A percentile compares a stretch with the other conserved stretches of the same genome.
Conservation (phyloP, 306 rosid species). For the Cucurbita moschata region DNA sequence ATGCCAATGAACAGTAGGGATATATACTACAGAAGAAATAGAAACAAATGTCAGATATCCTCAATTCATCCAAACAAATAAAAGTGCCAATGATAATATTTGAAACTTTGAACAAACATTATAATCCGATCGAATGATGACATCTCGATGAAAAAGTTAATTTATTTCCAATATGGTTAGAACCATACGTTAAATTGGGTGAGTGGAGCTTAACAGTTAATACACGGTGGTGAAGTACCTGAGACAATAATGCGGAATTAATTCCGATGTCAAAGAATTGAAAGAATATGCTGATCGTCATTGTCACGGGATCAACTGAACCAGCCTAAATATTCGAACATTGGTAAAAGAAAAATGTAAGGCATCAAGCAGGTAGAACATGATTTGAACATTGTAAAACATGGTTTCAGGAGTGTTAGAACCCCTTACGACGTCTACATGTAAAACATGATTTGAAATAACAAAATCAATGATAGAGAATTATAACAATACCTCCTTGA, state of each 20-base stretch:
- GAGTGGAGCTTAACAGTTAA: not conserved
- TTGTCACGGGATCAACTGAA: constrained; percentile 93
- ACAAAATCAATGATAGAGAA: not conserved
- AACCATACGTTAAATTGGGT: not conserved
- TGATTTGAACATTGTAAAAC: not conserved
- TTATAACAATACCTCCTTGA: constrained; percentile 62
- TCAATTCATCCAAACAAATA: not conserved
- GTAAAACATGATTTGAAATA: not conserved
- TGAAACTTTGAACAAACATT: not conserved
- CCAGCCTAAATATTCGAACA: constrained; percentile 46
- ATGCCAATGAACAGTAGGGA: constrained; percentile 86
- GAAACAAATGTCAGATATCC: constrained; percentile 1
- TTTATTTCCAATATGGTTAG: not conserved
- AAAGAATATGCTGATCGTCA: constrained; percentile 68
- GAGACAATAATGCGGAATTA: constrained; percentile 79
- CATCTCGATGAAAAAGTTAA: not conserved
- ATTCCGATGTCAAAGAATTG: constrained; percentile 96
- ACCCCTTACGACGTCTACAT: not conserved
- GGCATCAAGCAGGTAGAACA: not conserved
- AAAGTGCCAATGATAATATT: not conserved
- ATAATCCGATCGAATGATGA: not conserved
- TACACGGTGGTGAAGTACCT: constrained; percentile 27
- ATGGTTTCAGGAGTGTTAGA: not conserved
- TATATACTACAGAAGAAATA: constrained; percentile 52
- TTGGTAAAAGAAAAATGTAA: not conserved